Evolutionary conservation across 768 basidiomycete genomes (phyloP).

Genomic region (Pisolithus tinctorius): DNA sequence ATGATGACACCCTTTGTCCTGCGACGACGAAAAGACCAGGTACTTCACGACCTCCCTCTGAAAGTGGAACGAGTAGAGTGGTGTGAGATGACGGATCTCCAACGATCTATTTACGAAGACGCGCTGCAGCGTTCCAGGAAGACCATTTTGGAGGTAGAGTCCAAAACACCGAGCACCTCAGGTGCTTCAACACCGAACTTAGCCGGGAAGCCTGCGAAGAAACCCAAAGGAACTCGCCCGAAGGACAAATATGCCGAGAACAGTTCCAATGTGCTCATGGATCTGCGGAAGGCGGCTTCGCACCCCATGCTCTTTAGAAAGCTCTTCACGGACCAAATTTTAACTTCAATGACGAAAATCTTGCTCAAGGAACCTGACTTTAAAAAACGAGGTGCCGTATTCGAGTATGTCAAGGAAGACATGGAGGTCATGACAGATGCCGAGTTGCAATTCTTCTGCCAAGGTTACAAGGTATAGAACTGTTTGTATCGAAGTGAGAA

Average conservation of each 20-base stretch:
- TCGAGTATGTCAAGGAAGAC: conserved; percentile 89
- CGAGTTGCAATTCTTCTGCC: conserved; percentile 83
- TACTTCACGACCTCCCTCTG: conserved; percentile 83
- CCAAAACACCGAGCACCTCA: conserved; percentile 21
- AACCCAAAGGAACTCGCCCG: conserved; percentile 31
- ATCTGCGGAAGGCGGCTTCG: conserved; percentile 90
- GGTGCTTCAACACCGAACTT: conserved; percentile 25
- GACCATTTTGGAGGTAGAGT: conserved; percentile 52
- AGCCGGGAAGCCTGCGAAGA: conserved; percentile 22
- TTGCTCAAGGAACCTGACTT: conserved; percentile 91
- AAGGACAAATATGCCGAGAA: conserved; percentile 77
- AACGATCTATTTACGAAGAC: conserved; percentile 79
- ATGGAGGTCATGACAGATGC: conserved; percentile 99
- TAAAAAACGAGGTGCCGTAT: conserved; percentile 71
- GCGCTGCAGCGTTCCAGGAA: conserved; percentile 80
- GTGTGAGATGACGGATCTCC: conserved; percentile 86
- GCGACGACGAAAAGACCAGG: conserved; percentile 94
- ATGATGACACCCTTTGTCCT: conserved; percentile 99
- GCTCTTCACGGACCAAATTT: conserved; percentile 67
- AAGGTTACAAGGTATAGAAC: conserved; percentile 67
- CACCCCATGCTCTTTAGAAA: conserved; percentile 96
- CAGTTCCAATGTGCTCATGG: conserved; percentile 93
- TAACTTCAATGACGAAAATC: conserved; percentile 71
- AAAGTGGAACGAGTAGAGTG: conserved; percentile 92
- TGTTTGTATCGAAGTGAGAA: not conserved